Evolutionary conservation across 208 protist genomes (phyloP).

Genomic region (Balamuthia mandrillaris): DNA sequence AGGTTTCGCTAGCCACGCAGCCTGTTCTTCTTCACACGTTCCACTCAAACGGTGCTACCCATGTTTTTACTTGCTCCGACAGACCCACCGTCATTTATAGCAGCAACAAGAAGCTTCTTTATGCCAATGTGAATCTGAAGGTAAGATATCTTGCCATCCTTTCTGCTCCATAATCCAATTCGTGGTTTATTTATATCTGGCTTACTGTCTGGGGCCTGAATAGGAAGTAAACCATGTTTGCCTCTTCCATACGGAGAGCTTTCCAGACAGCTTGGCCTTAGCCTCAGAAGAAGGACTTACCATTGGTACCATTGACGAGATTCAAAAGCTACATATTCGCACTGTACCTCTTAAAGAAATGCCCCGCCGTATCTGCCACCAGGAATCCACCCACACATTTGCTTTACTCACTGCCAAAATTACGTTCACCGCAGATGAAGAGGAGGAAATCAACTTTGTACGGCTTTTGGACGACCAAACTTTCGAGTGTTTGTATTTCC

Average conservation of each 20-base stretch:
- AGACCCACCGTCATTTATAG: constrained; percentile 74
- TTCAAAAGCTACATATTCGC: constrained; percentile 77
- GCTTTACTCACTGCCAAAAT: constrained; percentile 55
- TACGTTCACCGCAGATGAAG: not conserved
- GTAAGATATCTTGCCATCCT: no score
- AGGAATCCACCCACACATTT: constrained; percentile 46
- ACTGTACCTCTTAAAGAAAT: constrained; percentile 71
- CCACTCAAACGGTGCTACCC: constrained; percentile 10
- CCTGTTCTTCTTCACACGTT: constrained; percentile 59
- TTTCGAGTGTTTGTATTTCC: no score
- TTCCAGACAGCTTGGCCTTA: constrained; percentile 67
- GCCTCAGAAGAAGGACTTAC: constrained; percentile 54
- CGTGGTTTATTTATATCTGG: no score
- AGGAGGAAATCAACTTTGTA: constrained; percentile 18
- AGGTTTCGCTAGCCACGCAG: constrained; percentile 67
- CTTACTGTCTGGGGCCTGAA: no score
- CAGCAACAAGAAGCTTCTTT: constrained; percentile 69
- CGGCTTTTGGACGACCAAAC: constrained; percentile 67
- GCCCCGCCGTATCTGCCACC: constrained; percentile 66
- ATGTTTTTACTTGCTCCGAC: constrained; percentile 75
- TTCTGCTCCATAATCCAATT: no score
- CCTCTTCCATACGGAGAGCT: constrained; percentile 57
- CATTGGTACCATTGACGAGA: constrained; percentile 75
- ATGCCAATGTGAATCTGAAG: constrained; percentile 72
- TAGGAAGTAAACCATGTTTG: constrained; percentile 61